phyloP scores from a whole-genome alignment of 164 flowering plant species.

The Aristolochia contorta region DNA sequence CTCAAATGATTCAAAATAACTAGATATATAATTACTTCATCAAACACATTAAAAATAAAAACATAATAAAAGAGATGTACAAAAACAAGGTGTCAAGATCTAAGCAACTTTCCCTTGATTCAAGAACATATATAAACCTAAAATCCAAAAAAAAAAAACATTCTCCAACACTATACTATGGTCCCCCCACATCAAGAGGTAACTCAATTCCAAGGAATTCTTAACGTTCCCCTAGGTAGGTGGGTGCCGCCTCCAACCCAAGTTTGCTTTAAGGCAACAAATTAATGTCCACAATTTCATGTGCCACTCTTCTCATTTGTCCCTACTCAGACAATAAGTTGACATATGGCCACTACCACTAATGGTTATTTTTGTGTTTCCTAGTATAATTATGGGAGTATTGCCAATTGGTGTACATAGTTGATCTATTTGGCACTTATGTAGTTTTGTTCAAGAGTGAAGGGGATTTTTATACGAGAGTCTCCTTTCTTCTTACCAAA shows the following conservation, averaged over 20 bases:
- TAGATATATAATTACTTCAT: too few relatives aligned
- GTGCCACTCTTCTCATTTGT: not conserved
- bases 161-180: conserved; percentile 4
- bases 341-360: not conserved
- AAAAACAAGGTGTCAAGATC: too few relatives aligned
- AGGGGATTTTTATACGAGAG: not conserved
- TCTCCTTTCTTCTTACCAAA: conserved; percentile 3
- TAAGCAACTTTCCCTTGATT: not conserved
- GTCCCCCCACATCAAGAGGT: not conserved
- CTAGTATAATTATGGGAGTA: too few relatives aligned
- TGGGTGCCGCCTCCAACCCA: not conserved
- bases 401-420: too few relatives aligned
- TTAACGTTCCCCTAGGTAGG: not conserved
- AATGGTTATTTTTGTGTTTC: too few relatives aligned
- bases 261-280: not conserved
- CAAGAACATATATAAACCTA: too few relatives aligned
- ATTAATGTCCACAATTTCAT: not conserved
- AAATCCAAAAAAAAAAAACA: conserved; percentile 3
- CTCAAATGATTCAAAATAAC: too few relatives aligned
- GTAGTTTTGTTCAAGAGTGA: not conserved
- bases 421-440: too few relatives aligned
- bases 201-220: not conserved
- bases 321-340: not conserved
- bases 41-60: too few relatives aligned
- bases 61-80: too few relatives aligned